These are phyloP conservation scores for Aphanomyces euteiches DNA, from an alignment of 352 stramenopile species.

Conservation along the genomic window DNA sequence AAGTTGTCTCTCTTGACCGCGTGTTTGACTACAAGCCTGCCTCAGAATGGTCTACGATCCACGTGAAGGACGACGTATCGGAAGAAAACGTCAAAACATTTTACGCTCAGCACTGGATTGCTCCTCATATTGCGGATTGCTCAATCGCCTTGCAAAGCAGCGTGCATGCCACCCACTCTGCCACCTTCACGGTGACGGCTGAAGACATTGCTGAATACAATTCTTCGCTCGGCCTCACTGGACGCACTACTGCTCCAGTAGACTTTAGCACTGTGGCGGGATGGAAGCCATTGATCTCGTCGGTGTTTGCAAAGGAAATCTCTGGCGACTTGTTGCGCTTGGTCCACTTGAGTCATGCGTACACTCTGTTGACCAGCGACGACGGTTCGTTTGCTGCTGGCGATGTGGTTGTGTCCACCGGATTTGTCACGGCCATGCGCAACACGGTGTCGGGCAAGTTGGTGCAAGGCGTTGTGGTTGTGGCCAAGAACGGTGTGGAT, in stretches of 20 bases:
- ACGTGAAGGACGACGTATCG: slow-evolving; percentile 41
- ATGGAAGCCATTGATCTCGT: slow-evolving; percentile 80
- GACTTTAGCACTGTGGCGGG: slow-evolving; percentile 78
- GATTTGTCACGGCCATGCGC: slow-evolving; percentile 62
- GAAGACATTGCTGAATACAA: slow-evolving; percentile 63
- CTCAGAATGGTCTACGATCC: slow-evolving; percentile 46
- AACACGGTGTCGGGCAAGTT: slow-evolving; percentile 82
- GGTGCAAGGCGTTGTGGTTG: slow-evolving; percentile 60
- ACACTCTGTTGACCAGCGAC: slow-evolving; percentile 56
- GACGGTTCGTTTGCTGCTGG: slow-evolving; percentile 50
- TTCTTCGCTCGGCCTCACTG: slow-evolving; percentile 44
- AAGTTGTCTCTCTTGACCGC: slow-evolving; percentile 51
- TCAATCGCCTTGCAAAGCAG: slow-evolving; percentile 53
- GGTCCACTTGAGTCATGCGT: slow-evolving; percentile 82
- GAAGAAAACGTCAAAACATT: slow-evolving; percentile 67
- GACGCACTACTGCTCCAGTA: slow-evolving; percentile 41
- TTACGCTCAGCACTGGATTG: slow-evolving; percentile 75
- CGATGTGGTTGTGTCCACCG: slow-evolving; percentile 67
- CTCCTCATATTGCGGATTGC: slow-evolving; percentile 57
- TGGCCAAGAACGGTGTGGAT: slow-evolving; percentile 55
- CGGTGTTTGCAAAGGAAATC: slow-evolving; percentile 78
- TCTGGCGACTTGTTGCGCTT: slow-evolving; percentile 76
- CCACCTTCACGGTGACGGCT: slow-evolving; percentile 56
- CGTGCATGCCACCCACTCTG: slow-evolving; percentile 55
- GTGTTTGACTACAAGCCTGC: slow-evolving; percentile 51